Evolutionary conservation across 139 green algal genomes (phyloP), one percentile per base, ranked within the genome.

Genomic region (Haematococcus lacustris): DNA sequence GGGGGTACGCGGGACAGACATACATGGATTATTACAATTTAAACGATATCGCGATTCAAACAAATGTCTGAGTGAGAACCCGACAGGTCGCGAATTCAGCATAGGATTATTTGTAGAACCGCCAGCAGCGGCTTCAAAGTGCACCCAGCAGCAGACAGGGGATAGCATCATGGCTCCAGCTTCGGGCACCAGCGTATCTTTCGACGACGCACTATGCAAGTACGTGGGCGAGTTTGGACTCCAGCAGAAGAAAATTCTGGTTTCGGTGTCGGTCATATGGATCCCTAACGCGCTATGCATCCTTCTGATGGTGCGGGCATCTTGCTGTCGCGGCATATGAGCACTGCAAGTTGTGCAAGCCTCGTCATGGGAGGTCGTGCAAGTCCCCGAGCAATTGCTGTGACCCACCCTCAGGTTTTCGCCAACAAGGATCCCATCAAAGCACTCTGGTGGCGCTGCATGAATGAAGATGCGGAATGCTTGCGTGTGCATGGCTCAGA

Each of bases 141-240:
- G n/a, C n/a, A n/a, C n/a, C n/a, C n/a, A n/a, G n/a, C n/a, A 62
- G 13, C 51, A 25, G 7, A 62, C 6, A 3, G 51, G 32, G 25
- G 13, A 62, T 3, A 32, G 6, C 51, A 62, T 35, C 13, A 57
- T 57, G 17, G 47, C 47, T n/a, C n/a, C n/a, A n/a, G n/a, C n/a
- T n/a, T n/a, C n/a, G n/a, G 47, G 47, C 17, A 9, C 17, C 47
- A 57, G 13, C 9, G 47, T 67, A 33, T 41, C 61, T 39, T 77
- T 81, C 35, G 79, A 85, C 60, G 68, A 81, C 26, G 79, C 79
- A 4, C 35, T 85, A 0, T 51, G 37, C 3, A 75, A 78, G 26
- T 81, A 85, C 32, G n/a, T 85, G 1, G 79, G 79, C 5, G 68
- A 85, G 51, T 81, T 79, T 64, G 79, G 79, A 0, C 41, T 41